Base-by-base conservation (phyloP, 2,329 filamentous ascomycete species). In the Chlorencoelia australis region DNA sequence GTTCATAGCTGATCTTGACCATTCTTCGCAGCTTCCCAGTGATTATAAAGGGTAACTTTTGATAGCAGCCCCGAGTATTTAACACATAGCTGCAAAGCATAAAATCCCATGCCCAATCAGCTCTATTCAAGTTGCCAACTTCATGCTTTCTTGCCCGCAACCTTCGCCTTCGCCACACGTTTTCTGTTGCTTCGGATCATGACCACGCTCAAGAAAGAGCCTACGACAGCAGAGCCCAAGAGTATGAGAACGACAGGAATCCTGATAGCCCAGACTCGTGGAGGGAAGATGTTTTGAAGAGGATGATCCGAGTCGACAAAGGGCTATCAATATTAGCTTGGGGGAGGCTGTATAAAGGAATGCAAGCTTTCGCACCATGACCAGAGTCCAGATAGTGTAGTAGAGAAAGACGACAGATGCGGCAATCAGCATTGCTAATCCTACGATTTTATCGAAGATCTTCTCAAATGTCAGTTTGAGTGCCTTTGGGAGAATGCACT, bases 131-230 rank as follows among this genome's bases (percentile, higher is more conserved):
- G 30, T 7, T 11, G n/a, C n/a, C 15, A n/a, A 22, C n/a, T n/a
- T 67, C 70, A 85, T 42, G 79, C 76, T 79, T 93, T 91, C 71
- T 85, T 86, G 26, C 69, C 68, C 14, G 82, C 80, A 39, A 82
- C 81, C 64, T 87, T 88, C 46, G 82, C 82, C 74, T 96, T 98
- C 50, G 86, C 79, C 3, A 86, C 86, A 76, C 91, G 95, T 77
- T 96, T 96, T 61, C 82, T 74, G 71, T 95, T 95, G 72, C 89
- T 96, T 61, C 85, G 78, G 66, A 98, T 96, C 91, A 98, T 98
- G 57, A 98, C 89, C 58, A 94, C 79, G 54, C 83, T 82, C 50
- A 98, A 72, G 70, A 98, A 98, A 42, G 86, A 93, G 46, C 91
- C 91, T 43, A 98, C 89, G 42, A 98, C 87, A 41, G 91, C 87